phyloP scores from a whole-genome alignment of 2,329 filamentous ascomycete genomes.

The Fusarium sp. region DNA sequence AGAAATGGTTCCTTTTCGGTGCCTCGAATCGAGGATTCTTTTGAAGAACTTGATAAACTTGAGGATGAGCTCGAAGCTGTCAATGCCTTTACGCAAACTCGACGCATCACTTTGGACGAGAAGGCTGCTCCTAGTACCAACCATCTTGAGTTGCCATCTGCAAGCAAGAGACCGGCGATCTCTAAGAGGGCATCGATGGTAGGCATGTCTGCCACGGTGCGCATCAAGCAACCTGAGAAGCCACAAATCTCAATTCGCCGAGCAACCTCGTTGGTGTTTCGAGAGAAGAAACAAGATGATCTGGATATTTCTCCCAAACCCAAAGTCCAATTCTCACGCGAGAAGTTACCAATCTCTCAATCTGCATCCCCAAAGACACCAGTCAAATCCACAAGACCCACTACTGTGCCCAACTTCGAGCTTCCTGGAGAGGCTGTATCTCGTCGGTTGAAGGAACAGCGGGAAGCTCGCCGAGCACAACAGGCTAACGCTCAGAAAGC shows the following conservation, averaged over 20 bases:
- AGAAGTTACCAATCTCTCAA: constrained; percentile 37
- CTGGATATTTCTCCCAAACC: constrained; percentile 29
- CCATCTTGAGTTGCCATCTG: constrained; percentile 38
- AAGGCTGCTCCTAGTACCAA: constrained; percentile 23
- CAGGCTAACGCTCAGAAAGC: constrained; percentile 54
- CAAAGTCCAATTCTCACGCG: constrained; percentile 34
- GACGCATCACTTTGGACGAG: constrained; percentile 51
- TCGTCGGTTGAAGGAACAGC: constrained; percentile 68
- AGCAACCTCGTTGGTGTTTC: constrained; percentile 57
- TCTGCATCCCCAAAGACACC: constrained; percentile 57
- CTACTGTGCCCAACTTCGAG: constrained; percentile 70
- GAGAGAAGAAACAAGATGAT: constrained; percentile 47
- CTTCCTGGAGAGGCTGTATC: constrained; percentile 73
- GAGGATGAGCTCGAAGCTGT: constrained; percentile 73
- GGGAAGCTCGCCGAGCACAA: constrained; percentile 65
- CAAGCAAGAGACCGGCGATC: constrained; percentile 22
- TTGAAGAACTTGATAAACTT: constrained; percentile 72
- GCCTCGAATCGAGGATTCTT: constrained; percentile 72
- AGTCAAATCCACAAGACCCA: constrained; percentile 66
- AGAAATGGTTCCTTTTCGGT: constrained; percentile 52
- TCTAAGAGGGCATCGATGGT: constrained; percentile 51
- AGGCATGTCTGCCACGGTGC: constrained; percentile 57
- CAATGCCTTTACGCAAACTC: constrained; percentile 54
- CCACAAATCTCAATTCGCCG: constrained; percentile 59
- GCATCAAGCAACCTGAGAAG: constrained; percentile 57